phyloP scores from a whole-genome alignment of 2,329 filamentous ascomycete species.

The Pestalotiopsis sp. region DNA sequence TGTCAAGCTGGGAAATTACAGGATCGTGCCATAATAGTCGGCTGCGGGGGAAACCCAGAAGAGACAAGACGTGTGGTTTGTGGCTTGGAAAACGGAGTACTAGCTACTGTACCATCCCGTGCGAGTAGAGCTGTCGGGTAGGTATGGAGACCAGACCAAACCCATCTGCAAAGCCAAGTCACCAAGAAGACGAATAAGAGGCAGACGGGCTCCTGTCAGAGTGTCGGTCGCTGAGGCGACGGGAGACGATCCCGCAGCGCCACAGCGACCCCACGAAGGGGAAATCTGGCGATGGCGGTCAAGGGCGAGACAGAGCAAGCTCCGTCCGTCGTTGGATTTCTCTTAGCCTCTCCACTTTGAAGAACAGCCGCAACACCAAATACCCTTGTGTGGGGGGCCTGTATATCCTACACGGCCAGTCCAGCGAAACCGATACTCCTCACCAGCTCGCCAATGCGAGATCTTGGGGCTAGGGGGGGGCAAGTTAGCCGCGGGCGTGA shows the following conservation, averaged over 20 bases:
- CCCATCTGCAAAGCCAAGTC: background rate
- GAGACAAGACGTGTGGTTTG: too few species aligned
- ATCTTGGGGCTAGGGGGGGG: background rate
- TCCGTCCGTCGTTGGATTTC: background rate
- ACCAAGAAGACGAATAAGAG: background rate
- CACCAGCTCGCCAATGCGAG: background rate
- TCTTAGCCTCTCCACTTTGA: background rate
- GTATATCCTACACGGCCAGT: background rate
- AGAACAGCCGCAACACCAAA: background rate
- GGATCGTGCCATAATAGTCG: too few species aligned
- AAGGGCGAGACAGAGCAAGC: background rate
- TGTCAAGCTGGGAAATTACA: too few species aligned
- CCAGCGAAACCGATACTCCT: background rate
- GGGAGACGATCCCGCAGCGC: background rate
- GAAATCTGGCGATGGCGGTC: background rate
- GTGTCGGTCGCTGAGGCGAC: background rate
- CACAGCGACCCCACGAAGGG: background rate
- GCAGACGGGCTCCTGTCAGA: background rate
- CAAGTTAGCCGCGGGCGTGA: background rate
- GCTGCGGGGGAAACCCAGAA: too few species aligned
- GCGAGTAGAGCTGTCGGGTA: too few species aligned
- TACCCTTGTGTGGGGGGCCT: background rate
- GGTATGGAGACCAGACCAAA: background rate
- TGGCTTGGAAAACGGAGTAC: too few species aligned
- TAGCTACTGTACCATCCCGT: too few species aligned